Conservation (phyloP, 2,329 filamentous ascomycete genomes). For the Fusarium irregulare region DNA sequence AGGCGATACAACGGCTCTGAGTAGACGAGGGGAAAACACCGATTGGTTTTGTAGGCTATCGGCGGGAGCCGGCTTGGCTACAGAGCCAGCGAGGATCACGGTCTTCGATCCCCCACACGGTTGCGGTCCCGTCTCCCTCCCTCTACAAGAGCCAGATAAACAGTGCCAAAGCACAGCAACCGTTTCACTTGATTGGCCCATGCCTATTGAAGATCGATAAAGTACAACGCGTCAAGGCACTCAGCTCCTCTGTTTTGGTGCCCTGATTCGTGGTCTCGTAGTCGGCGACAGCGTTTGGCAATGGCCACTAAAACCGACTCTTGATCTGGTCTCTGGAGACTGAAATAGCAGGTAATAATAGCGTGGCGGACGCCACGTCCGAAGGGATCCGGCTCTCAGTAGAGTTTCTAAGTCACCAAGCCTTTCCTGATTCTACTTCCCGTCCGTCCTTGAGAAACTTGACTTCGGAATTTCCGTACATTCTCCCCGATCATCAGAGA, state of each 20-base stretch:
- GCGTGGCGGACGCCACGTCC: constrained; percentile 45
- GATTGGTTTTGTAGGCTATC: constrained; percentile 30
- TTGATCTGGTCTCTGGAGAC: constrained; percentile 30
- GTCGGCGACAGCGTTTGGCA: constrained; percentile 5
- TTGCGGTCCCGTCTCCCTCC: background rate
- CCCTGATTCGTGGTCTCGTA: constrained; percentile 10
- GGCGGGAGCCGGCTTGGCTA: constrained; percentile 34
- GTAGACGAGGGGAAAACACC: constrained; percentile 9
- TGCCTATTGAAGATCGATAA: constrained; percentile 7
- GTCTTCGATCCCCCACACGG: constrained; percentile 16
- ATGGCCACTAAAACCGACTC: constrained; percentile 24
- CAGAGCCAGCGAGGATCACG: constrained; percentile 22
- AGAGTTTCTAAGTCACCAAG: constrained; percentile 34
- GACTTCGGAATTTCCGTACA: background rate
- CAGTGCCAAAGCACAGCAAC: constrained; percentile 1
- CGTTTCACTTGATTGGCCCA: constrained; percentile 11
- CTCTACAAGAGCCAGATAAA: constrained; percentile 7
- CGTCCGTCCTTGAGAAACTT: background rate
- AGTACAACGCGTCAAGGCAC: constrained; percentile 1
- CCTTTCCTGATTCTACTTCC: constrained; percentile 15
- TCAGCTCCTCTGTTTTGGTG: background rate
- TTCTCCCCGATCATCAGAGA: background rate
- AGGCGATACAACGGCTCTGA: constrained; percentile 7
- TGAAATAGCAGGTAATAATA: constrained; percentile 28
- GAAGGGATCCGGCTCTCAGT: constrained; percentile 35